These are phyloP conservation scores for Monilinia fructigena DNA, from an alignment of 2,329 filamentous ascomycete genomes.

Conservation along the genomic window DNA sequence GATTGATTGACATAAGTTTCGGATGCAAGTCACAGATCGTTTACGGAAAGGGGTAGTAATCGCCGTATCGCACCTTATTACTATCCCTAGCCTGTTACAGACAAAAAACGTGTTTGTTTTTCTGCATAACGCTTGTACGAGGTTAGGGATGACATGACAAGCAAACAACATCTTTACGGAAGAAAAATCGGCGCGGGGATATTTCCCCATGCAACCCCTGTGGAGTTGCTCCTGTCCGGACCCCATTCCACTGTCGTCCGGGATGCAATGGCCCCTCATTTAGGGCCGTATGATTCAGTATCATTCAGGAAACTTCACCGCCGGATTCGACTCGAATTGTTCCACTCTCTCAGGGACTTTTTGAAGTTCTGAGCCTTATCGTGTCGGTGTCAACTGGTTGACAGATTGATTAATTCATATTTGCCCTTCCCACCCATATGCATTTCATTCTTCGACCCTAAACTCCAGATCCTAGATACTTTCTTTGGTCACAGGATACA, in stretches of 20 bases:
- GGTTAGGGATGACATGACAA: background rate
- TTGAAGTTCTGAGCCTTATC: slow-evolving; percentile 3
- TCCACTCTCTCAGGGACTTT: slow-evolving; percentile 1
- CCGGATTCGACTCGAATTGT: background rate
- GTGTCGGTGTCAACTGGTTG: background rate
- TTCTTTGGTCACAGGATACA: background rate
- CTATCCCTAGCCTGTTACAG: background rate
- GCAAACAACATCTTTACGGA: background rate
- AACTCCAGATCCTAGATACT: background rate
- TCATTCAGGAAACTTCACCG: slow-evolving; percentile 2
- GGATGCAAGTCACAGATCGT: slow-evolving; percentile 17
- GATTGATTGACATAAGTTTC: background rate
- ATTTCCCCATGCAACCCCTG: slow-evolving; percentile 14
- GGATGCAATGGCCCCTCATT: slow-evolving; percentile 15
- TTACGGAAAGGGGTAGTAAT: slow-evolving; percentile 18
- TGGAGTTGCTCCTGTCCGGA: background rate
- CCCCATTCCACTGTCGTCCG: background rate
- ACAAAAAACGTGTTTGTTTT: background rate
- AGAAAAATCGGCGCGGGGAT: slow-evolving; percentile 11
- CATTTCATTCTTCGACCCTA: background rate
- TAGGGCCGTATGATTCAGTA: slow-evolving; percentile 12
- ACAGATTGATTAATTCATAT: background rate
- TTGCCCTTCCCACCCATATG: background rate
- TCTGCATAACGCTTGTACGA: too few species aligned
- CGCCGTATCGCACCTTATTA: background rate